Percentiles rank a stretch among this genome's conserved stretches.
phyloP scores from a whole-genome alignment of 768 basidiomycete species.

The Termitomyces sp. region DNA sequence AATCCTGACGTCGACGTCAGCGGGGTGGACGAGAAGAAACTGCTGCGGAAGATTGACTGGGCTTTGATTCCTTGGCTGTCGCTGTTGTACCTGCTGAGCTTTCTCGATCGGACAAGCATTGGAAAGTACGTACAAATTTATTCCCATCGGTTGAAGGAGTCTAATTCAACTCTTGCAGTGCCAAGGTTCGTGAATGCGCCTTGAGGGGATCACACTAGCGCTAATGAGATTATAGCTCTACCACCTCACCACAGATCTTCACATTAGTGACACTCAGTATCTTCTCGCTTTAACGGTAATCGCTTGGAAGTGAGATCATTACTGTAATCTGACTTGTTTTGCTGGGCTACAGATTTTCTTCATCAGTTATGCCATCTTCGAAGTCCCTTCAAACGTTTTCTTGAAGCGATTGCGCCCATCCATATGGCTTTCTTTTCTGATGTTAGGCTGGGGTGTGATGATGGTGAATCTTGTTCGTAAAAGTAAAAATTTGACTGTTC shows the following conservation, averaged over 20 bases:
- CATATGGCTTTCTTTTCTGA: slow-evolving; percentile 68
- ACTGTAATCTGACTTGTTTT: background rate
- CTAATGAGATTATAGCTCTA: slow-evolving; percentile 46
- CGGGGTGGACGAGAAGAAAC: slow-evolving; percentile 58
- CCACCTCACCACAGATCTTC: slow-evolving; percentile 48
- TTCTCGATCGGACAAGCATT: slow-evolving; percentile 47
- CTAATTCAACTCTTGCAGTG: slow-evolving; percentile 24
- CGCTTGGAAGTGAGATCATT: slow-evolving; percentile 8
- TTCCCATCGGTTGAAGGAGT: slow-evolving; percentile 2
- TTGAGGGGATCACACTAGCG: background rate
- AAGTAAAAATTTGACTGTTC: slow-evolving; percentile 7
- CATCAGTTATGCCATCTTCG: slow-evolving; percentile 67
- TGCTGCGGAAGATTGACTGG: slow-evolving; percentile 65
- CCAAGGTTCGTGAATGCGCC: slow-evolving; percentile 28
- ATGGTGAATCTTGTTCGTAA: slow-evolving; percentile 42
- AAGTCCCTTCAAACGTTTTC: slow-evolving; percentile 73
- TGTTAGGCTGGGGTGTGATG: slow-evolving; percentile 71
- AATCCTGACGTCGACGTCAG: slow-evolving; percentile 52
- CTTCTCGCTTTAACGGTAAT: slow-evolving; percentile 52
- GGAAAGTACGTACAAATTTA: slow-evolving; percentile 37
- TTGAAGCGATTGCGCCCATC: slow-evolving; percentile 71
- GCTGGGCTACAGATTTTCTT: slow-evolving; percentile 31
- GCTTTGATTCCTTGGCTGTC: slow-evolving; percentile 69
- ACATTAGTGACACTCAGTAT: slow-evolving; percentile 63
- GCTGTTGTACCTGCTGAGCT: slow-evolving; percentile 71